Conservation (phyloP, 495 filamentous ascomycete genomes). For the Aspergillus biplanus region DNA sequence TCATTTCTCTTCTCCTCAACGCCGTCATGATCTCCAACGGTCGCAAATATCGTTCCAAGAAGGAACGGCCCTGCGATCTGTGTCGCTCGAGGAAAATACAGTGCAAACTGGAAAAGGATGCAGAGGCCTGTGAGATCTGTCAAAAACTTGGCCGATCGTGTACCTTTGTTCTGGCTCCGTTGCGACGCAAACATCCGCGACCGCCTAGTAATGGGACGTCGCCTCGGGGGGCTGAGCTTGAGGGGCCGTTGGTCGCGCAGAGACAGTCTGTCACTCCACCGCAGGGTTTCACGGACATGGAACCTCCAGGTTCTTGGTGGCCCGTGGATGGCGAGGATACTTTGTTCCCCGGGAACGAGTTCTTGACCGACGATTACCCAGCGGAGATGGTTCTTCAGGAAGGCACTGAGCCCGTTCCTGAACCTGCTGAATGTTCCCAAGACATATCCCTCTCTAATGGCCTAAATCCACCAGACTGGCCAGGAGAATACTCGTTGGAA, state of each 20-base stretch:
- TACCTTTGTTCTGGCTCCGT: constrained; percentile 1
- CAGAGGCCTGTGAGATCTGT: neutral
- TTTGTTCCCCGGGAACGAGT: too few species aligned
- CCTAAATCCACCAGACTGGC: neutral
- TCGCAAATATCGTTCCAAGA: constrained; percentile 10
- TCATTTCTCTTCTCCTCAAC: neutral
- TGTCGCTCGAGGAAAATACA: constrained; percentile 2
- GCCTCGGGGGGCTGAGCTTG: neutral
- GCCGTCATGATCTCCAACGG: neutral
- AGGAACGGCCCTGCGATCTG: constrained; percentile 3
- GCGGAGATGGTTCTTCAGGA: too few species aligned
- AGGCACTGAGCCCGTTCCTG: too few species aligned
- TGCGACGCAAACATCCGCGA: neutral
- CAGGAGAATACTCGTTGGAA: neutral
- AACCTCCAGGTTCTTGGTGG: too few species aligned
- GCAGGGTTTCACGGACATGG: too few species aligned
- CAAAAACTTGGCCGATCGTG: neutral
- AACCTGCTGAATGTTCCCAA: too few species aligned
- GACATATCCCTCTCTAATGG: too few species aligned
- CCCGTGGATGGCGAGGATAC: too few species aligned
- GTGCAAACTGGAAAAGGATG: neutral
- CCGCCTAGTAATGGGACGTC: too few species aligned
- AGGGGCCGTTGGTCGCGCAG: too few species aligned
- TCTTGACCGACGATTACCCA: too few species aligned
- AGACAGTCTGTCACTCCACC: too few species aligned